Conservation (phyloP, 2,329 filamentous ascomycete genomes). For the Talaromyces pinophilus region DNA sequence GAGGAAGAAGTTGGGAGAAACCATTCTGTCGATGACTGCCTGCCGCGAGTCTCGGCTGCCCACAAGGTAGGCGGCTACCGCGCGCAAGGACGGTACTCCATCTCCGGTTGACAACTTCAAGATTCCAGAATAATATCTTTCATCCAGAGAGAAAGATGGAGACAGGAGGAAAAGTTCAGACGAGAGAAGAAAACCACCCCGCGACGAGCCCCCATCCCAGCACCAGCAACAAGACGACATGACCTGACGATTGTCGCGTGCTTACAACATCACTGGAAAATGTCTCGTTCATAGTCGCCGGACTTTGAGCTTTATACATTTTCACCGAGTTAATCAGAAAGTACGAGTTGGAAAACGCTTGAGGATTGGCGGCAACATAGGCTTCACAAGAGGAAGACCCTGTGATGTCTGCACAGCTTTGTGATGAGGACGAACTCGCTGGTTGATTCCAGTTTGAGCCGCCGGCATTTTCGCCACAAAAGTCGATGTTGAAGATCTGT, state of each 20-base stretch:
- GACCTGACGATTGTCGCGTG: neutral
- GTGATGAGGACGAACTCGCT: constrained; percentile 29
- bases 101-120: neutral
- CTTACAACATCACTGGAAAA: neutral
- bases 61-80: neutral
- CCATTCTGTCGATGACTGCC: neutral
- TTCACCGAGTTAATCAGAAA: constrained; percentile 74
- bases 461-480: constrained; percentile 87
- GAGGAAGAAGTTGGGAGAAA: neutral
- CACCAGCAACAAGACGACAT: neutral
- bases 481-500: constrained; percentile 68
- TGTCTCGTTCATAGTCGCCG: neutral
- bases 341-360: constrained; percentile 70
- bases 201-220: neutral
- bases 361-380: constrained; percentile 71
- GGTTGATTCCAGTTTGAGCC: constrained; percentile 57
- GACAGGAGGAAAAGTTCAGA: neutral
- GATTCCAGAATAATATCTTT: neutral
- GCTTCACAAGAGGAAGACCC: constrained; percentile 62
- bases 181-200: neutral
- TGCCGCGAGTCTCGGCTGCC: neutral
- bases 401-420: constrained; percentile 61
- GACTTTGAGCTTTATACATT: constrained; percentile 53
- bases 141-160: neutral
- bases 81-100: neutral